These are phyloP conservation scores for Diaporthe helianthi DNA, from an alignment of 2,329 filamentous ascomycete genomes.

Conservation along the genomic window DNA sequence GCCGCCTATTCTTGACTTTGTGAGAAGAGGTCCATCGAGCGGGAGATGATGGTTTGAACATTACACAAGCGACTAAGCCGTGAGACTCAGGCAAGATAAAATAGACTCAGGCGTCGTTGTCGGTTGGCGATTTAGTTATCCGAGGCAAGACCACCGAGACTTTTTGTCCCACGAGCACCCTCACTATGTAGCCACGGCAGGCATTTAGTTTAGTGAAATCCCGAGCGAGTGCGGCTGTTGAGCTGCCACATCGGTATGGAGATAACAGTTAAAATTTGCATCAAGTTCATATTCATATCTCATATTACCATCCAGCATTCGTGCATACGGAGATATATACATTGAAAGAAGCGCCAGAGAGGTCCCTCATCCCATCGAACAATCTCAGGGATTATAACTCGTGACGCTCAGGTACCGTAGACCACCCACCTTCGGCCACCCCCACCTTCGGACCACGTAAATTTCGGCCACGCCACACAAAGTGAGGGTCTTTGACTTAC, in stretches of 20 bases:
- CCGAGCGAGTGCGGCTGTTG: neutral
- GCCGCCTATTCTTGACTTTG: too few species aligned
- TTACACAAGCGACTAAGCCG: neutral
- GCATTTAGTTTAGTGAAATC: neutral
- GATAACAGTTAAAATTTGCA: neutral
- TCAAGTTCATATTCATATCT: neutral
- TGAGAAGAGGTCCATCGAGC: neutral
- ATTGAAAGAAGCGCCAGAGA: neutral
- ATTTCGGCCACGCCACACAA: too few species aligned
- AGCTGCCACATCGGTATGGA: neutral
- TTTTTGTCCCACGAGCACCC: too few species aligned
- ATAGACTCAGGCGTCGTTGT: neutral
- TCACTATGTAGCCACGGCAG: too few species aligned
- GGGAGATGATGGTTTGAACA: neutral
- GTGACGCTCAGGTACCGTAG: slow-evolving; percentile 35
- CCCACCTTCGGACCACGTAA: too few species aligned
- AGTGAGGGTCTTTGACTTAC: too few species aligned
- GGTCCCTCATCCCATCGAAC: too few species aligned
- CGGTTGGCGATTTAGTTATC: neutral
- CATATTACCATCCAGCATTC: neutral
- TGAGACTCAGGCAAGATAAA: neutral
- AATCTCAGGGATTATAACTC: slow-evolving; percentile 35
- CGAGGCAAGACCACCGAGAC: too few species aligned
- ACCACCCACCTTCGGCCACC: too few species aligned
- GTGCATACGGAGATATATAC: slow-evolving; percentile 15